Evolutionary conservation across 805 yeast genomes (phyloP).

Genomic region (Isabelozyma heimii): DNA sequence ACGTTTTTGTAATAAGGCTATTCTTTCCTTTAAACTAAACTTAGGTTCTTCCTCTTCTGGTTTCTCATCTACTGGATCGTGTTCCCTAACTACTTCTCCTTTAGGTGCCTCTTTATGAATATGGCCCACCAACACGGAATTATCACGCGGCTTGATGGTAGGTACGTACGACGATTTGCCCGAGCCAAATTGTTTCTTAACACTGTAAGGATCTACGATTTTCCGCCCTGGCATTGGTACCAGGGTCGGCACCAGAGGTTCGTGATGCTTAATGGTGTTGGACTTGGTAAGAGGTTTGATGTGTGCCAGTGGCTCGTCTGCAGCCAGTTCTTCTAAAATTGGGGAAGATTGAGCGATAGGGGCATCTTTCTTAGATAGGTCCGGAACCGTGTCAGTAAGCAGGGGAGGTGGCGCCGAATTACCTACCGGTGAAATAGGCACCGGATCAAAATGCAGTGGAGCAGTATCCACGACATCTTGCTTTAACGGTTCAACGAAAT

Average conservation of each 20-base stretch:
- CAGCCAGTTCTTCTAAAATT: background rate
- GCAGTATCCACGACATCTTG: conserved; percentile 9
- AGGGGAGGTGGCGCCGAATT: conserved; percentile 2
- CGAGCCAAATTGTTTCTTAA: conserved; percentile 55
- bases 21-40: conserved; percentile 81
- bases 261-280: background rate
- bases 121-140: conserved; percentile 27
- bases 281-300: background rate
- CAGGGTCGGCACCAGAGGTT: conserved; percentile 11
- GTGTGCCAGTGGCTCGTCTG: background rate
- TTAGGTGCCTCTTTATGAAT: conserved; percentile 18
- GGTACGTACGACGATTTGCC: conserved; percentile 63
- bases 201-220: conserved; percentile 44
- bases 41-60: conserved; percentile 65
- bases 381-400: background rate
- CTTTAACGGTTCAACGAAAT: conserved; percentile 56
- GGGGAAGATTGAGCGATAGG: conserved; percentile 2
- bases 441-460: conserved; percentile 4
- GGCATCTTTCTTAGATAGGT: background rate
- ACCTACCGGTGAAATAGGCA: conserved; percentile 4
- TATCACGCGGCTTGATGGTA: conserved; percentile 39
- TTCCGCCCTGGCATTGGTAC: conserved; percentile 24
- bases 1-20: conserved; percentile 75
- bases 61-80: conserved; percentile 18
- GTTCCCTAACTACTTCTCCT: conserved; percentile 23